Percentiles rank a stretch among this genome's conserved stretches.
Evolutionary conservation across 768 basidiomycete species (phyloP).

Genomic region (Tubosaeta sp.): DNA sequence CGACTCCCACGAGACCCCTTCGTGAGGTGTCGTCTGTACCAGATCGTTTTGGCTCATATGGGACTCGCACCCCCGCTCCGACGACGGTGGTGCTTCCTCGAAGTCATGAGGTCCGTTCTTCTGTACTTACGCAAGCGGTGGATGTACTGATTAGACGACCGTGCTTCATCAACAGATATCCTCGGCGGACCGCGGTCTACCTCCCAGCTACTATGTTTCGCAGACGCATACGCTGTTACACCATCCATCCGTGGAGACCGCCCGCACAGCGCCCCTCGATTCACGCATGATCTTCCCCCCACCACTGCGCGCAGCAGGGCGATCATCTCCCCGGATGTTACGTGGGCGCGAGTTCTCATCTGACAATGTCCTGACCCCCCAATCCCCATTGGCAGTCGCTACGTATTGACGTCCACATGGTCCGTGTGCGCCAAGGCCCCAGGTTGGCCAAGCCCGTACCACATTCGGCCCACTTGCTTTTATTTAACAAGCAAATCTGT

Average conservation of each 20-base stretch:
- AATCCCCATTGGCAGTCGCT: conserved; percentile 21
- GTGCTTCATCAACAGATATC: conserved; percentile 3
- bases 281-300: conserved; percentile 35
- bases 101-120: conserved; percentile 10
- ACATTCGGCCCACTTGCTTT: neutral
- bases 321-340: conserved; percentile 14
- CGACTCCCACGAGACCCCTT: conserved; percentile 5
- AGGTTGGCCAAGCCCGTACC: neutral
- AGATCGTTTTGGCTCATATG: neutral
- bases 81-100: neutral
- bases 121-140: neutral
- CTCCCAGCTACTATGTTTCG: conserved; percentile 16
- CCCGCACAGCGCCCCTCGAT: conserved; percentile 18
- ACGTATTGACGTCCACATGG: conserved; percentile 19
- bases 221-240: conserved; percentile 1
- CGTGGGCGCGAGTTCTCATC: conserved; percentile 26
- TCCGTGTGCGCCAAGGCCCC: conserved; percentile 2
- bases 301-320: conserved; percentile 35
- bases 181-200: conserved; percentile 4
- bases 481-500: neutral
- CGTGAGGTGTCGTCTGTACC: conserved; percentile 6
- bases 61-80: neutral
- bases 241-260: conserved; percentile 22
- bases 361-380: conserved; percentile 22
- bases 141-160: neutral